Base-by-base conservation (phyloP, 371 early-diverging fungal genomes). In the Mortierella sp. region DNA sequence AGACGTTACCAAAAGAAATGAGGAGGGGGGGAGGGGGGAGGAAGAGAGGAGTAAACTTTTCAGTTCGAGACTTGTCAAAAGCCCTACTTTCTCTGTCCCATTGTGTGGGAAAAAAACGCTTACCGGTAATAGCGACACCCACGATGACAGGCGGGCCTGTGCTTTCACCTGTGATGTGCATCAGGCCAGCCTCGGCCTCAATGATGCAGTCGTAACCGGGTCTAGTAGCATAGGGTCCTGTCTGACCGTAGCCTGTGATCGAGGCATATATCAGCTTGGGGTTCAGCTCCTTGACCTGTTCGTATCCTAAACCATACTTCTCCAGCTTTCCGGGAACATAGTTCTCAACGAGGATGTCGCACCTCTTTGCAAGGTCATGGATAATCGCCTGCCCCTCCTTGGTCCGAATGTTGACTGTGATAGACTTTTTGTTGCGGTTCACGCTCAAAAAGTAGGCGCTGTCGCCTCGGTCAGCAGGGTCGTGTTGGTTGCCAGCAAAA, bases 151-250 rank as follows among this genome's bases (percentile, higher is more conserved):
- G 98, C 54, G 90, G 79, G 0, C 97, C 94, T 70, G 93, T 89
- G 21, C 90, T 90, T 80, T 97, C 96, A 24, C 98, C 98, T 3
- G 98, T 98, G 71, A 98, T 97, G 88, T 97, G 94, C 98, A 98
- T 98, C 73, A 98, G 82, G 7, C 98, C 98, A 21, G 96, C 98
- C 80, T 97, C 97, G 19, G 96, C 97, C 88, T 90, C 97, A 68
- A 97, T 95, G 86, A 98, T 97, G 63, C 97, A 97, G 90, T 98
- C 98, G 88, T 97, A 98, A 3, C 98, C 98, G 7, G 97, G 94
- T 60, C 93, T 81, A 13, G 90, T 80, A 4, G 95, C 88, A 81
- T 95, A 97, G 13, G 98, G 97, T 0, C 98, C 98, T 1, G 93
- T 93, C 48, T 94, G 95, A 0, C 98, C 98, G 81, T 98, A 98